A percentile compares a stretch with the other conserved stretches of the same genome.
These are phyloP conservation scores for Chalciporus sp. DNA, from an alignment of 1,284 basidiomycete species.

Conservation along the genomic window DNA sequence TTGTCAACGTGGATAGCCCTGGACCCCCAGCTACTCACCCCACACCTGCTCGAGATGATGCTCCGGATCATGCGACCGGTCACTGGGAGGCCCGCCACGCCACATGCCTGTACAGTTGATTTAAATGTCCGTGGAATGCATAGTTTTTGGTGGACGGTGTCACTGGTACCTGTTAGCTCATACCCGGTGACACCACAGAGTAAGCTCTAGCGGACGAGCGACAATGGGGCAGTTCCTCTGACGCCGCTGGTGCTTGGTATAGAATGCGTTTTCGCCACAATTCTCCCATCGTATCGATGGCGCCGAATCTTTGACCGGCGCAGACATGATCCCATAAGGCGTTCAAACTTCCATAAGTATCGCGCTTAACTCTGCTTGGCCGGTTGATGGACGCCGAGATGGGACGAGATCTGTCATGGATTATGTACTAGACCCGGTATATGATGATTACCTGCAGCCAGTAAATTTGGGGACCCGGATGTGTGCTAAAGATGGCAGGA, in stretches of 20 bases:
- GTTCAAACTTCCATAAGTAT: background rate
- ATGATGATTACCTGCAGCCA: background rate
- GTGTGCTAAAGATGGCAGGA: background rate
- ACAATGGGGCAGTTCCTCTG: background rate
- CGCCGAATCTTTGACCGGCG: background rate
- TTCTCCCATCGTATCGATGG: background rate
- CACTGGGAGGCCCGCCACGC: slow-evolving; percentile 58
- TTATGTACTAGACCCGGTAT: background rate
- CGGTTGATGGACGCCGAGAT: background rate
- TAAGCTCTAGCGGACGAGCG: background rate
- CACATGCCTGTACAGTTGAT: slow-evolving; percentile 46
- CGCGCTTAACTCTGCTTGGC: background rate
- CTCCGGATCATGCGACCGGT: slow-evolving; percentile 24
- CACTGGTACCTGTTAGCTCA: background rate
- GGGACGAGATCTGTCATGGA: background rate
- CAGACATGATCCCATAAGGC: background rate
- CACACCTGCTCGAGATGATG: background rate
- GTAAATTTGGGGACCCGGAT: background rate
- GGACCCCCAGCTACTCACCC: background rate
- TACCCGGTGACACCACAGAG: background rate
- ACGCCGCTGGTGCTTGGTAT: background rate
- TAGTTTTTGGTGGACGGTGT: slow-evolving; percentile 9
- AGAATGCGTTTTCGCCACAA: background rate
- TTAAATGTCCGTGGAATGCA: background rate
- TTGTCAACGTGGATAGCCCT: background rate